Base-by-base conservation (phyloP, 1,139 yeast species). In the Spathaspora sp. region DNA sequence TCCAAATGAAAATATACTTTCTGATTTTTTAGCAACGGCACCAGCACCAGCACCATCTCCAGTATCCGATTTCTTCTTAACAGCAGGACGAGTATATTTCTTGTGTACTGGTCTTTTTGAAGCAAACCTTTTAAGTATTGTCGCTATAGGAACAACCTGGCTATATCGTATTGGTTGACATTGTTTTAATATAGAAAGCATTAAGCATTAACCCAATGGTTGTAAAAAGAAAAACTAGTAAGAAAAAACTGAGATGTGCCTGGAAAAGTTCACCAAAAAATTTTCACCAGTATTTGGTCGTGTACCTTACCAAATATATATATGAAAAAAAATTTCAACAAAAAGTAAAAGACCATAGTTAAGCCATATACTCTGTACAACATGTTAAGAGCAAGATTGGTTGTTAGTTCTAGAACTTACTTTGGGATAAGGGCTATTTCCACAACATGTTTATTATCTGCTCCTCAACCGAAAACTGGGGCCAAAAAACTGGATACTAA, bases 1-100 rank as follows among this genome's bases (percentile, higher is more conserved):
- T 2, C 70, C 70, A 51, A 58, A 60, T 17, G 50, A 27, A 40
- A 50, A 54, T 2, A 53, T 43, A 41, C 39, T 46, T 33, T 38
- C 38, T 2, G 20, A 27, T 20, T 25, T 15, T 24, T 26, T 38
- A 11, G 38, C 27, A n/a, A n/a, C n/a, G n/a, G n/a, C n/a, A n/a
- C n/a, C n/a, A n/a, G n/a, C n/a, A n/a, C n/a, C n/a, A 11, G 33
- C 10, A 17, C 9, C 13, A 15, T 25, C 42, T 4, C 13, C 33
- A 5, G 38, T 8, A 7, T 2, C 38, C 17, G 11, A 13, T n/a
- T 29, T 36, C 15, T 9, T 10, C 26, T 10, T 20, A 26, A 15
- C 23, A 15, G 9, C 17, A 5, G 36, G 17, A 26, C 36, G 24
- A 11, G 24, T n/a, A 31, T 13, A 31, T 31, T 31, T 31, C 18